Evolutionary conservation across 1,284 basidiomycete species (phyloP), one percentile per base, ranked within the genome.

Genomic region (Fomitopsis schrenkii): DNA sequence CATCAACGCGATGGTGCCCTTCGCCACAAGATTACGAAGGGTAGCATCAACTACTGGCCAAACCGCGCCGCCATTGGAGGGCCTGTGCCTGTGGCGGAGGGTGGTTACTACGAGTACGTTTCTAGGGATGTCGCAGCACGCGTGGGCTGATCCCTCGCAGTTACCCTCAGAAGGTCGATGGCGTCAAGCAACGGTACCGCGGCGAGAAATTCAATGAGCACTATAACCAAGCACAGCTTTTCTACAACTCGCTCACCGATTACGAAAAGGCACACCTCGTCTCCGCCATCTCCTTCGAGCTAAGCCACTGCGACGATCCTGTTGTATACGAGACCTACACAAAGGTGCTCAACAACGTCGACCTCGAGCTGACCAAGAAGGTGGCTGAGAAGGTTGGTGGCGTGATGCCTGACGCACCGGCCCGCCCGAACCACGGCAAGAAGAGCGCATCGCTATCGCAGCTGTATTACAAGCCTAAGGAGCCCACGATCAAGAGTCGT

Each of bases 191-290:
- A 60, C 84, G 91, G n/a, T 74, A 82, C 2, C 86, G 88, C 8
- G 84, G 84, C 3, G 74, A 78, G n/a, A 94, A 94, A 70, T 93
- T 93, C 77, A 77, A 85, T 66, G 90, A 91, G 70, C 86, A 90
- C 64, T 87, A 74, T 67, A 81, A 79, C 59, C 87, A 90, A 70
- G 82, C 91, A 0, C 84, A 93, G 66, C 79, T 94, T 19, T 93
- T 91, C 77, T 88, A 84, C 76, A 94, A 95, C 77, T 94, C 91
- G 12, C 80, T 94, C 60, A 70, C 81, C 1, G 67, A 78, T 0
- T 70, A 83, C 60, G 93, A 95, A 77, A 85, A 88, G 74, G 66
- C 76, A 8, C 91, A 94, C 72, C 77, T 93, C 42, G 75, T 83
- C 55, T 69, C 73, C 3, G 91, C 90, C 2, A 80, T 91, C 62